These are phyloP conservation scores for Pleurotus sapidus DNA, from an alignment of 768 basidiomycete species.

Conservation along the genomic window DNA sequence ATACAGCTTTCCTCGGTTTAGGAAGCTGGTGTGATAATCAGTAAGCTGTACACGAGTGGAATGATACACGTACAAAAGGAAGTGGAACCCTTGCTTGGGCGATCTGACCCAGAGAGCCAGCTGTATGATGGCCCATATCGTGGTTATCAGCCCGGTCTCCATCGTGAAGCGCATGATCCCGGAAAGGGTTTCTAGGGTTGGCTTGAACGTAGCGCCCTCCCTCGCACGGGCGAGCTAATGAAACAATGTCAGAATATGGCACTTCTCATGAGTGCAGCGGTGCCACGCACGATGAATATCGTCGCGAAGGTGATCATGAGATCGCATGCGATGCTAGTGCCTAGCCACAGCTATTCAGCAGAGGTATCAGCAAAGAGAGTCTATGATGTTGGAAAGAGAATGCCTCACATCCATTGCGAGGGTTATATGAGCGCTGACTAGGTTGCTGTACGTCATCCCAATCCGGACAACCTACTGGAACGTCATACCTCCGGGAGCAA, in stretches of 20 bases:
- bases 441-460: neutral
- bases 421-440: neutral
- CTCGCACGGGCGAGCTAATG: neutral
- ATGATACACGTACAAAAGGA: constrained; percentile 5
- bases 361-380: neutral
- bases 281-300: constrained; percentile 12
- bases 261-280: neutral
- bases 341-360: constrained; percentile 11
- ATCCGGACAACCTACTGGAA: neutral
- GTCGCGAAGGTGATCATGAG: constrained; percentile 10
- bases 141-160: constrained; percentile 12
- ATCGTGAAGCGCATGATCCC: constrained; percentile 8
- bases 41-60: too few relatives aligned
- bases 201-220: neutral
- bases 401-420: neutral
- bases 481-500: too few relatives aligned
- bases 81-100: constrained; percentile 5
- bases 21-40: neutral
- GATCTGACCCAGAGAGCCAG: constrained; percentile 10
- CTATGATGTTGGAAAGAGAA: neutral
- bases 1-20: neutral
- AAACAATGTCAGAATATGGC: neutral
- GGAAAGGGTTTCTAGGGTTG: neutral
- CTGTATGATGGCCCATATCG: constrained; percentile 7
- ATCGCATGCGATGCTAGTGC: constrained; percentile 8